A percentile compares a stretch with the other conserved stretches of the same genome.
Evolutionary conservation across 108 stramenopile genomes (phyloP).

Genomic region (Poteriospumella lacustris): DNA sequence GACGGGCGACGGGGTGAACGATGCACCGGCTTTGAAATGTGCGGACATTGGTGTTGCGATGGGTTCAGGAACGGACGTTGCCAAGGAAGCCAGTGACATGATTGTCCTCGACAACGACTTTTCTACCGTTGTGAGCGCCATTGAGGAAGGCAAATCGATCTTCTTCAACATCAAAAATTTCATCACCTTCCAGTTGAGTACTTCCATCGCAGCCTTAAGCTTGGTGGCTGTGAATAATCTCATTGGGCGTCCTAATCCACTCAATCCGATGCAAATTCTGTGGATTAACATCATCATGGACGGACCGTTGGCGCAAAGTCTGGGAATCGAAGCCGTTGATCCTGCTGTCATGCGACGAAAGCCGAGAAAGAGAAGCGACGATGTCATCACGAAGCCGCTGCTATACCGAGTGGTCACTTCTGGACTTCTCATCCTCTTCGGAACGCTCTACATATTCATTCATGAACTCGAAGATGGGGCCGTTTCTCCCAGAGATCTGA

Average conservation of each 20-base stretch:
- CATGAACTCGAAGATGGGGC: constrained; percentile 63
- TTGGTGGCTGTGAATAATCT: constrained; percentile 81
- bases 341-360: constrained; percentile 69
- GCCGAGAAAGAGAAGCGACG: constrained; percentile 76
- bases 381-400: constrained; percentile 75
- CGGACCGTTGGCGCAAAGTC: constrained; percentile 80
- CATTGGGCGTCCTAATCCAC: constrained; percentile 73
- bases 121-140: constrained; percentile 74
- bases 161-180: constrained; percentile 98
- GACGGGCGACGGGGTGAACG: constrained; percentile 97
- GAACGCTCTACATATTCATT: constrained; percentile 79
- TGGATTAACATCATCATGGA: constrained; percentile 99
- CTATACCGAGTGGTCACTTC: constrained; percentile 73
- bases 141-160: constrained; percentile 93
- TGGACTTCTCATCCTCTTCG: constrained; percentile 71
- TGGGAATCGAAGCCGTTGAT: constrained; percentile 88
- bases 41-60: constrained; percentile 98
- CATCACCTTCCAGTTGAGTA: constrained; percentile 84
- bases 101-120: constrained; percentile 86
- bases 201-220: constrained; percentile 84
- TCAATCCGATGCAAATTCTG: constrained; percentile 96
- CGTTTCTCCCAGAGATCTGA: constrained; percentile 78
- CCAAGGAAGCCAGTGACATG: constrained; percentile 93
- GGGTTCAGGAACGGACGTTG: constrained; percentile 93
- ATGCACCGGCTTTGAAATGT: constrained; percentile 81